phyloP scores from a whole-genome alignment of 805 yeast genomes.

The Ogataea allantospora region DNA sequence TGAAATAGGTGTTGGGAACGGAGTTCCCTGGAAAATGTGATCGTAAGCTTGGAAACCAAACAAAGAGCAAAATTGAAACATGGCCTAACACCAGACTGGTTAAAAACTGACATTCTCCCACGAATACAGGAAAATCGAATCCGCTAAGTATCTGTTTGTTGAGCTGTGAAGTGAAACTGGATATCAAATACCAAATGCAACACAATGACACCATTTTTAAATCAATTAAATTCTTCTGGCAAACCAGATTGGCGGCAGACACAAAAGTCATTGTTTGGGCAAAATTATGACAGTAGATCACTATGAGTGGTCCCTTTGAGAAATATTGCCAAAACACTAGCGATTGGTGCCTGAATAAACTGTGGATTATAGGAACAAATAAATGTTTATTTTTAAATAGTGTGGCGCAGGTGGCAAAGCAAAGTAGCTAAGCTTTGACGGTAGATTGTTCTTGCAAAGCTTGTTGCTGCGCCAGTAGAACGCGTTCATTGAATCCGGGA shows the following conservation, averaged over 20 bases:
- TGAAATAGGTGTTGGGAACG: conserved; percentile 40
- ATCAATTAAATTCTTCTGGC: conserved; percentile 23
- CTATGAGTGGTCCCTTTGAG: background rate
- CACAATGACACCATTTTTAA: conserved; percentile 43
- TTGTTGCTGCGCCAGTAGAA: conserved; percentile 20
- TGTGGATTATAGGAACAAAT: too few relatives aligned
- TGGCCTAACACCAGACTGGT: conserved; percentile 41
- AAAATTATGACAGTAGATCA: background rate
- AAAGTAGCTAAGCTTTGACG: background rate
- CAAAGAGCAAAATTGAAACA: conserved; percentile 12
- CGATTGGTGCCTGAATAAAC: too few relatives aligned
- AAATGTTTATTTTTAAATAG: conserved; percentile 1
- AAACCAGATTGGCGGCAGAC: background rate
- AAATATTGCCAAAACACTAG: background rate
- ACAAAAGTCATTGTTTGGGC: conserved; percentile 1
- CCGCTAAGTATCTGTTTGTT: conserved; percentile 54
- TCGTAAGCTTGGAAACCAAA: conserved; percentile 11
- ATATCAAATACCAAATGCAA: conserved; percentile 58
- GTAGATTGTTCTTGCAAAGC: background rate
- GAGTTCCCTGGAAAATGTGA: conserved; percentile 51
- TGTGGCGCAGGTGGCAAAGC: conserved; percentile 8
- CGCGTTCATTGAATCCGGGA: conserved; percentile 28
- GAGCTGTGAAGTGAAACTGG: conserved; percentile 63
- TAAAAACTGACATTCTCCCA: conserved; percentile 63
- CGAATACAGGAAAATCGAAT: conserved; percentile 59